Evolutionary conservation across 345 rosid species (phyloP), one percentile per base, ranked within the genome.

Genomic region (Camelina hispida): DNA sequence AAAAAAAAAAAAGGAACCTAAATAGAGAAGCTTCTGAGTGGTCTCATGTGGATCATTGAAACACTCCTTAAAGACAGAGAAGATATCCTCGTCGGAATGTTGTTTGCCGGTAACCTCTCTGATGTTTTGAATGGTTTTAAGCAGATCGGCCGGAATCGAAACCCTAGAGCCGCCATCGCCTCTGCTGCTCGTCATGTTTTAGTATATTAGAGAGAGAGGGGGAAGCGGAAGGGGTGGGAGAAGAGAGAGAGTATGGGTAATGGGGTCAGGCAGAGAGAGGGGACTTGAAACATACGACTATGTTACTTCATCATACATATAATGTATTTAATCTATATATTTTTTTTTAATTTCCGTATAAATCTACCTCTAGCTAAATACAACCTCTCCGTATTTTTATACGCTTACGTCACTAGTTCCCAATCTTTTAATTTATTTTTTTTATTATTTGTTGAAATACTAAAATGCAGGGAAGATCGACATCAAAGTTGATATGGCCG

Each of bases 21-120:
- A 52, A 82, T 42, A 82, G 30, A 88, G 84, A 79, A 93, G 89
- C 83, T 83, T 93, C 65, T 93, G 91, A 10, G 86, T 75, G 56
- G 93, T 87, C 79, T 88, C 98, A 69, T 88, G 78, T n/a, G 97
- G 97, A 88, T 93, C 97, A 88, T 86, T 84, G 57, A 76, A 76
- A 61, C 83, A 84, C 38, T 91, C 97, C 57, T 75, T 84, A 68
- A 91, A 95, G 74, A 83, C 85, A 42, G 87, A 67, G 70, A 84
- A 88, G 82, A 91, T 88, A 80, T 91, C 97, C 55, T 87, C 85
- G 81, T 93, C 97, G 76, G 89, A 85, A 86, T 91, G 94, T 71
- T 84, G 85, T 81, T 83, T 86, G 5, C 93, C 96, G 4, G 94
- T 85, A 48, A 85, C 82, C 78, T 93, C 98, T 32, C 89, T 85